phyloP scores from a whole-genome alignment of 768 basidiomycete genomes.

The Collybia sp. region DNA sequence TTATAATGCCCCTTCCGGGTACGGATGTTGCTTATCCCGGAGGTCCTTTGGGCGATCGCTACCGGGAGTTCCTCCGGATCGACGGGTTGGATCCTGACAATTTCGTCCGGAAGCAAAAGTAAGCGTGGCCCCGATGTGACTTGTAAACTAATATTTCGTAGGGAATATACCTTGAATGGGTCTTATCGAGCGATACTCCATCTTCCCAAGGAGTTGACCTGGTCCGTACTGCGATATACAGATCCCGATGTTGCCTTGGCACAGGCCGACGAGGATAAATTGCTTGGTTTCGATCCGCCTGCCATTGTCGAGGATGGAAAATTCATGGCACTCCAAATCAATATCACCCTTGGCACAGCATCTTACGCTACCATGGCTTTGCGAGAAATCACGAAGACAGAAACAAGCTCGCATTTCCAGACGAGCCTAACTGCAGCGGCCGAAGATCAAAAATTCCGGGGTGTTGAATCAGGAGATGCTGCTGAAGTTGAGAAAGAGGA shows the following conservation, averaged over 20 bases:
- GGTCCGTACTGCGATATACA: constrained; percentile 83
- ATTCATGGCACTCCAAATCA: constrained; percentile 85
- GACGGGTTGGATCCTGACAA: constrained; percentile 92
- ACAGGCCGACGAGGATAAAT: constrained; percentile 91
- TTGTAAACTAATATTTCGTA: constrained; percentile 22
- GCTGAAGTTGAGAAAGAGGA: constrained; percentile 25
- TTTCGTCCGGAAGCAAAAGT: constrained; percentile 89
- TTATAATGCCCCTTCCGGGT: constrained; percentile 96
- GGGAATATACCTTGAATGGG: constrained; percentile 89
- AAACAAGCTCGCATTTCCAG: constrained; percentile 91
- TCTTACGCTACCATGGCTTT: constrained; percentile 99
- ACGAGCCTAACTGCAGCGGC: constrained; percentile 70
- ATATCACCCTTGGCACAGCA: constrained; percentile 81
- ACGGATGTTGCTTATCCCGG: constrained; percentile 92
- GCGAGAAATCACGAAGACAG: constrained; percentile 91
- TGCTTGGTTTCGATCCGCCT: constrained; percentile 78
- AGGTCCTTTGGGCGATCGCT: constrained; percentile 81
- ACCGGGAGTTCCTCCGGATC: constrained; percentile 70
- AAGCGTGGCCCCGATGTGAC: constrained; percentile 5
- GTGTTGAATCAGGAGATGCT: constrained; percentile 25
- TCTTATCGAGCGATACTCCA: constrained; percentile 93
- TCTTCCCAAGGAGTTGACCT: constrained; percentile 74
- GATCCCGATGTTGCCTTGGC: constrained; percentile 90
- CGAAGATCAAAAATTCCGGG: constrained; percentile 80
- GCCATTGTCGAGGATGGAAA: constrained; percentile 64